Evolutionary conservation across 2,329 filamentous ascomycete species (phyloP).

Genomic region (Ophioceras dolichostomum): DNA sequence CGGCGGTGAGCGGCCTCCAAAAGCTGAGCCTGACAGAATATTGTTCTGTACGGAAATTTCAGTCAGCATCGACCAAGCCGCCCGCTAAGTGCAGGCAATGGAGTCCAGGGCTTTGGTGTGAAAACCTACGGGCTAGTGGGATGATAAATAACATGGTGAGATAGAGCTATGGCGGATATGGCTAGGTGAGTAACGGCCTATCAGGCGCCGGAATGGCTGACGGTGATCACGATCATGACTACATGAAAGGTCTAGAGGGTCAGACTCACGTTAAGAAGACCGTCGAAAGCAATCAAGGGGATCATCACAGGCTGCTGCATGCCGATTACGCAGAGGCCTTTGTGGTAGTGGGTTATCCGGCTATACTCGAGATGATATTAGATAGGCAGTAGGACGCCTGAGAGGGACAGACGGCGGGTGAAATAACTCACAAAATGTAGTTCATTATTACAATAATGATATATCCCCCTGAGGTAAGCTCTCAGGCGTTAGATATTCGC

Average conservation of each 20-base stretch:
- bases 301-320: neutral
- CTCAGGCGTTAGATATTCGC: too few species aligned
- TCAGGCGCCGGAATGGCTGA: too few species aligned
- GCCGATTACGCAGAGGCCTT: neutral
- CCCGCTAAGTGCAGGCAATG: neutral
- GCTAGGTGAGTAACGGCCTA: too few species aligned
- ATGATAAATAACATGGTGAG: neutral
- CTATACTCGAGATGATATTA: neutral
- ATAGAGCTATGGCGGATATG: too few species aligned
- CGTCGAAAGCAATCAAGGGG: constrained; percentile 1
- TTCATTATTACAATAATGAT: constrained; percentile 1
- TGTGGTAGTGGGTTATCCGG: neutral
- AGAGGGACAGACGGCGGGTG: neutral
- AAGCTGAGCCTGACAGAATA: neutral
- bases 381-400: neutral
- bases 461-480: neutral
- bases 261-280: neutral
- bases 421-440: neutral
- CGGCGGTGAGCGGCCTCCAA: neutral
- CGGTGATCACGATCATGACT: too few species aligned
- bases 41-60: neutral
- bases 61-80: neutral
- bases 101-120: too few species aligned
- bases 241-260: too few species aligned
- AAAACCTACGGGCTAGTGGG: neutral